Evolutionary conservation across 2,329 filamentous ascomycete species (phyloP).

Genomic region (Apiospora arundinis): DNA sequence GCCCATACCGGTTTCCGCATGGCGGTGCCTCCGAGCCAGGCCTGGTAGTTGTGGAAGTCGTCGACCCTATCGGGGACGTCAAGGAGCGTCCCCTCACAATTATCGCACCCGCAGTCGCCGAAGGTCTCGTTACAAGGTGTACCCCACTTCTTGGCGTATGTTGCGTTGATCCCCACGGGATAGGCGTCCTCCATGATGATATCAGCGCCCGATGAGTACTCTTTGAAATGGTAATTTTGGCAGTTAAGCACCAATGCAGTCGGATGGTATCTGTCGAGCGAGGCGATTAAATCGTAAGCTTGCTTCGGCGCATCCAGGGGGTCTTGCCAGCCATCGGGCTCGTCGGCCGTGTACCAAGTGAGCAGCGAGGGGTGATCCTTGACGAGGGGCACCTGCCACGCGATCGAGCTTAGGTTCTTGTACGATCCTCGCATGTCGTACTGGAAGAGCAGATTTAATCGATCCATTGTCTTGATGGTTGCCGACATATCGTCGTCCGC

Average conservation of each 20-base stretch:
- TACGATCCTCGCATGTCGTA: slow-evolving; percentile 53
- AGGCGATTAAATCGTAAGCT: slow-evolving; percentile 52
- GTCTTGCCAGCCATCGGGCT: slow-evolving; percentile 63
- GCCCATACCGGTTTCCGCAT: slow-evolving; percentile 46
- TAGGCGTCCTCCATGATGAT: slow-evolving; percentile 67
- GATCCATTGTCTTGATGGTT: slow-evolving; percentile 46
- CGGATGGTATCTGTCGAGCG: slow-evolving; percentile 66
- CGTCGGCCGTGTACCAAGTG: slow-evolving; percentile 53
- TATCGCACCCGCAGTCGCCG: slow-evolving; percentile 69
- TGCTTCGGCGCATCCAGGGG: slow-evolving; percentile 53
- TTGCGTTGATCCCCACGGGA: slow-evolving; percentile 63
- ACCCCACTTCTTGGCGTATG: slow-evolving; percentile 57
- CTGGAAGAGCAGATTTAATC: slow-evolving; percentile 48
- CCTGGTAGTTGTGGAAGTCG: slow-evolving; percentile 45
- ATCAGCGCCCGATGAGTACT: slow-evolving; percentile 61
- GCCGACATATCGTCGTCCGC: slow-evolving; percentile 39
- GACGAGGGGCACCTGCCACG: slow-evolving; percentile 46
- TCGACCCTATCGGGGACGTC: slow-evolving; percentile 56
- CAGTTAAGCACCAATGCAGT: slow-evolving; percentile 66
- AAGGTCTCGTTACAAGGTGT: slow-evolving; percentile 64
- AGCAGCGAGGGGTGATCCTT: slow-evolving; percentile 48
- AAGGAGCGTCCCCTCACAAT: slow-evolving; percentile 58
- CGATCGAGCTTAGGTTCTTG: slow-evolving; percentile 49
- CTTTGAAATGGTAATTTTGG: slow-evolving; percentile 63
- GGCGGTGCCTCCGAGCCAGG: slow-evolving; percentile 47